Conservation (phyloP, 148 eudicot species). For the Rhododendron griersonianum region DNA sequence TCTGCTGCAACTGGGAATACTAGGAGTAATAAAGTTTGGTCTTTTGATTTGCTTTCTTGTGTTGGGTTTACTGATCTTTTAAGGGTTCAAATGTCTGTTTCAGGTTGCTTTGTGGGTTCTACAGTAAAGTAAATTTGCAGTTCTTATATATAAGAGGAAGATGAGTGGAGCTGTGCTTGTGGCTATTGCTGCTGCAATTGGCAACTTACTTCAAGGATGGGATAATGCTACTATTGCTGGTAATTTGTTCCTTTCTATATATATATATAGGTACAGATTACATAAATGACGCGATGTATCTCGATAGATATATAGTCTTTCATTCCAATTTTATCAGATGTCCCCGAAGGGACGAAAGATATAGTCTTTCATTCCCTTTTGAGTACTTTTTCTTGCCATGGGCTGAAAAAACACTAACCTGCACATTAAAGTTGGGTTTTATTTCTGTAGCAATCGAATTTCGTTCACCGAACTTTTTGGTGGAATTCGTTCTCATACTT, state of each 20-base stretch:
- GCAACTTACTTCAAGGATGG: constrained; percentile 80
- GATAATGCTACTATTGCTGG: constrained; percentile 87
- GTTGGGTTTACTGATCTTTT: background rate
- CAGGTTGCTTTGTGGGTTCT: background rate
- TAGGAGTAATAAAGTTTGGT: background rate
- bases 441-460: background rate
- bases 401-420: background rate
- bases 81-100: background rate
- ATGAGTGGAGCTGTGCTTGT: constrained; percentile 73
- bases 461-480: background rate
- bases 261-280: background rate
- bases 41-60: background rate
- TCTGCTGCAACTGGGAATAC: constrained; percentile 1
- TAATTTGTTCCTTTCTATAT: constrained; percentile 12
- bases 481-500: background rate
- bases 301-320: background rate
- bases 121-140: background rate
- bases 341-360: background rate
- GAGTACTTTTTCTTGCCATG: background rate
- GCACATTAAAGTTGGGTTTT: background rate
- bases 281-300: background rate
- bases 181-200: constrained; percentile 71
- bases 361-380: background rate
- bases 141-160: background rate
- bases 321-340: background rate